Base-by-base conservation (phyloP, 257 asterid genomes). In the Gentiana macrophylla region DNA sequence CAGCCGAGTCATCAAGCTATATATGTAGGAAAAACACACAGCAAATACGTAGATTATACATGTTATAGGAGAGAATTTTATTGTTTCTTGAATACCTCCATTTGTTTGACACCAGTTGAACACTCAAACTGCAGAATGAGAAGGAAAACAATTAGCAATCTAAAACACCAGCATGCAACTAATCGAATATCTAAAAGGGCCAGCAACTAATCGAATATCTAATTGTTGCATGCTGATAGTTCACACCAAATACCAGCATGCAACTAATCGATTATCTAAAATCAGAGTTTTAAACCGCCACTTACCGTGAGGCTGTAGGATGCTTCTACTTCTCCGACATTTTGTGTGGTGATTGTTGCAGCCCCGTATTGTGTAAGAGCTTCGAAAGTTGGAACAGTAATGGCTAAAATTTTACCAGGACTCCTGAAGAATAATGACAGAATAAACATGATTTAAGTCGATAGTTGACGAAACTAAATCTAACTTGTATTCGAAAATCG, bases 301-400 rank as follows among this genome's bases (percentile, higher is more conserved):
- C 38, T 58, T 78, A 92, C 99, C 58, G 99, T 88, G 52, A 92
- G 89, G 79, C 95, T 92, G 70, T 92, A 92, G 53, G 99, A 92
- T n/a, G 99, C 97, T 82, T 92, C 99, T 47, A 92, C 75, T 67
- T 83, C 87, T 35, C 99, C 97, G 57, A 81, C 60, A 71, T 92
- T 92, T 72, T 80, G 79, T 4, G 97, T 88, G 55, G 94, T 79
- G 71, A 92, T 83, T 60, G 79, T 83, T 68, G 95, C 95, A 32
- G 85, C 77, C 61, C 98, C 98, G 45, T 72, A 82, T 67, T 91
- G 97, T 56, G 95, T 87, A 56, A 91, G 76, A 62, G 98, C 96
- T 80, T 87, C 96, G 67, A 91, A 91, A 46, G 84, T 84, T 34
- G 97, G 96, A 52, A 77, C 85, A 5, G 86, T 75, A 54, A 91